phyloP scores from a whole-genome alignment of 768 basidiomycete species.

The Lentinula edodes region DNA sequence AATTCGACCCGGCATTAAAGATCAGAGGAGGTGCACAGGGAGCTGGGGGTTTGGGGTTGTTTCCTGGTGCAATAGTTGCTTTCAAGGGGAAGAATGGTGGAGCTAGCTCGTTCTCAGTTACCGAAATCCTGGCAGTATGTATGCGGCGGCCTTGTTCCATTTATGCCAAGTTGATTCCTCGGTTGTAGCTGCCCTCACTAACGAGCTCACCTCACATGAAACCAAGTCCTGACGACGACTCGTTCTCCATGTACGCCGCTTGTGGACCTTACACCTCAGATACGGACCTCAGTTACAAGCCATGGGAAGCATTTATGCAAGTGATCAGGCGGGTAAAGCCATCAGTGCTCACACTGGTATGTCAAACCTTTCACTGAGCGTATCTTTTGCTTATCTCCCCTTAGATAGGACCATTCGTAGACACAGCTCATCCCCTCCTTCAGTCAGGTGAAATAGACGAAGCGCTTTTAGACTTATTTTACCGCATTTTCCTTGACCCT shows the following conservation, averaged over 20 bases:
- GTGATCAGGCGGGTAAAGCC: constrained; percentile 63
- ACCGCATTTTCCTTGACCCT: constrained; percentile 50
- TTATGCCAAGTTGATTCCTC: neutral
- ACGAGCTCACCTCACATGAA: constrained; percentile 34
- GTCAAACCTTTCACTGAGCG: constrained; percentile 9
- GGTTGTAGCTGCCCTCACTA: constrained; percentile 58
- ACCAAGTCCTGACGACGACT: constrained; percentile 32
- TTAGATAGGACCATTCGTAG: constrained; percentile 91
- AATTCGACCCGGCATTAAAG: constrained; percentile 60
- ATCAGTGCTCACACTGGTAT: constrained; percentile 72
- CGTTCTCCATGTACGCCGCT: constrained; percentile 66
- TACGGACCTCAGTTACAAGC: constrained; percentile 67
- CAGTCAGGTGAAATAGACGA: constrained; percentile 68
- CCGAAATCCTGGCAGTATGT: constrained; percentile 76
- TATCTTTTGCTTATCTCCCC: neutral
- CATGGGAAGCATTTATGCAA: constrained; percentile 60
- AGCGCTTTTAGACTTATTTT: constrained; percentile 64
- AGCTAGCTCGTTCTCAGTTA: constrained; percentile 79
- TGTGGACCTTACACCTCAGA: constrained; percentile 83
- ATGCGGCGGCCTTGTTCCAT: neutral
- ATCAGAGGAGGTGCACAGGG: constrained; percentile 62
- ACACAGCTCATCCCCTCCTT: constrained; percentile 67
- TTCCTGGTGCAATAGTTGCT: constrained; percentile 85
- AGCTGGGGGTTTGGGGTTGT: constrained; percentile 64
- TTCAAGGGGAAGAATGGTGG: constrained; percentile 89